Base-by-base conservation (phyloP, 352 stramenopile genomes). In the Globisporangium okanoganense region DNA sequence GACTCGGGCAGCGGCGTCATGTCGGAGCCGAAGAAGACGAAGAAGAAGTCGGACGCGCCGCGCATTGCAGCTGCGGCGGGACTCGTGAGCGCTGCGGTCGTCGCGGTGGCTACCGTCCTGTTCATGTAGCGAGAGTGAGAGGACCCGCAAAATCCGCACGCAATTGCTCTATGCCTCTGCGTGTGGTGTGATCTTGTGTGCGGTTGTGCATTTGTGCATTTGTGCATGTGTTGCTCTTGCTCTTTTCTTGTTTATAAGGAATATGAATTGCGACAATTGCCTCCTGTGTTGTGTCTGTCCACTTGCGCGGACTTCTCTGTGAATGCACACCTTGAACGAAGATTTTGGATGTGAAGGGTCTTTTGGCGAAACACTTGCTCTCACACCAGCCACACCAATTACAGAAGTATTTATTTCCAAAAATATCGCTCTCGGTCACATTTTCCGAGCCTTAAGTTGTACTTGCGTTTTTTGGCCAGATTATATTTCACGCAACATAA, bases 111-210 rank as follows among this genome's bases (percentile, higher is more conserved):
- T 8, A 24, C 8, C 47, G 1, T 47, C 48, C 24, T 25, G 36
- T 55, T 55, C 48, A 29, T 59, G 53, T 59, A 59, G 36, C 20
- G 48, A 24, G 18, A 47, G 29, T 6, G 29, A 33, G 29, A 33
- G 3, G 6, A 33, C 29, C 29, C 29, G 29, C 29, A 25, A 40
- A 8, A 14, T 40, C 10, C 6, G 45, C 16, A 22, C 7, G 1
- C 2, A 5, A 10, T 18, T 13, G 25, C 24, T 52, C 24, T 22
- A 27, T 12, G 12, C 29, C 45, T 52, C 24, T 13, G 13, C 13
- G n/a, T n/a, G 44, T 12, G 22, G 13, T 52, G 14, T 16, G 13
- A 3, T 5, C 10, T 35, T 33, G 24, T 13, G 2, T 35, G 22
- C n/a, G n/a, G n/a, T n/a, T n/a, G n/a, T n/a, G 29, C 44, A 9